phyloP scores from a whole-genome alignment of 2,329 filamentous ascomycete genomes.

The Xylaria sp. region DNA sequence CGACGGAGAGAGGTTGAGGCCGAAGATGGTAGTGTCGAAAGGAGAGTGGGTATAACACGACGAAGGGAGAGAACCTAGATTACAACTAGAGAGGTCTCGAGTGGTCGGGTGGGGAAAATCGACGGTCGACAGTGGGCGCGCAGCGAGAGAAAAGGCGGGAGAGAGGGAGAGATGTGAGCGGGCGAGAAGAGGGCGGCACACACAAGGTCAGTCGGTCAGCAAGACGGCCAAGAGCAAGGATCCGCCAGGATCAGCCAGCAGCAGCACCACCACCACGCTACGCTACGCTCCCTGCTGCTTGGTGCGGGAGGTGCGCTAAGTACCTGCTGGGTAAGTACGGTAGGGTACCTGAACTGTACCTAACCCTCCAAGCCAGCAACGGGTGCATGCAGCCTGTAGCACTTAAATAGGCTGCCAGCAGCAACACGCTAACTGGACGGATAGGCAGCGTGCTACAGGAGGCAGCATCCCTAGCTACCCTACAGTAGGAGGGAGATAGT shows the following conservation, averaged over 20 bases:
- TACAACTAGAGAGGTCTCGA: slow-evolving; percentile 23
- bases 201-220: slow-evolving; percentile 25
- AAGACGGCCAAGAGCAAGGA: slow-evolving; percentile 17
- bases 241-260: slow-evolving; percentile 23
- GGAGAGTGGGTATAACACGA: slow-evolving; percentile 25
- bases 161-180: slow-evolving; percentile 4
- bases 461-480: too few species aligned
- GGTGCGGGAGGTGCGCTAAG: not conserved
- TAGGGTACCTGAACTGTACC: not conserved
- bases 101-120: slow-evolving; percentile 39
- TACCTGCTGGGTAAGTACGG: not conserved
- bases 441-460: too few species aligned
- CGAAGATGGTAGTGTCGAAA: slow-evolving; percentile 14
- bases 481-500: too few species aligned
- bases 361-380: too few species aligned
- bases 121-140: slow-evolving; percentile 19
- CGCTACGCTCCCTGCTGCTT: not conserved
- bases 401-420: too few species aligned
- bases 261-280: not conserved
- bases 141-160: slow-evolving; percentile 36
- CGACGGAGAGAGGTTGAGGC: slow-evolving; percentile 27
- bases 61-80: slow-evolving; percentile 15
- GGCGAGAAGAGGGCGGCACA: not conserved
- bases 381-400: too few species aligned
- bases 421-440: too few species aligned